These are phyloP conservation scores for Wallemia mellicola DNA, from an alignment of 1,284 basidiomycete genomes.

Conservation along the genomic window DNA sequence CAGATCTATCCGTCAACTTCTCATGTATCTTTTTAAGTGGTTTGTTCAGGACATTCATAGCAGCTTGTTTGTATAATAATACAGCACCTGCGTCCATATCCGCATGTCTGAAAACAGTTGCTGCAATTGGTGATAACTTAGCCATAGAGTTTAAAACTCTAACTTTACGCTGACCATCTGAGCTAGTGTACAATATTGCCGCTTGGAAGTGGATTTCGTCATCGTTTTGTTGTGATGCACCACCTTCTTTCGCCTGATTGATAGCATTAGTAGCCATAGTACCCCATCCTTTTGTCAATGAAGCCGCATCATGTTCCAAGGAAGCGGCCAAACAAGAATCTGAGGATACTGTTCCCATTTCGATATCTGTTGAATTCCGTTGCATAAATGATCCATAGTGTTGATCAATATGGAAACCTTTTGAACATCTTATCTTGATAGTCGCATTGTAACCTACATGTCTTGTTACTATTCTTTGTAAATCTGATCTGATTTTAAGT, in stretches of 20 bases:
- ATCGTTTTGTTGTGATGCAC: too few relatives aligned
- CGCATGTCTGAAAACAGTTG: constrained; percentile 70
- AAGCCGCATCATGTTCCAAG: constrained; percentile 27
- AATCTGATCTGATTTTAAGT: constrained; percentile 33
- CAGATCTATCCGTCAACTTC: constrained; percentile 53
- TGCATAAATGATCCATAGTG: constrained; percentile 61
- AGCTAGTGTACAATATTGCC: constrained; percentile 67
- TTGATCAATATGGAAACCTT: constrained; percentile 41
- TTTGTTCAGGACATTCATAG: constrained; percentile 7
- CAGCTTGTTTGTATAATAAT: constrained; percentile 49
- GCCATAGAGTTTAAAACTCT: constrained; percentile 59
- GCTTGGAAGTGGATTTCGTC: constrained; percentile 31
- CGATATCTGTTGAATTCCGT: constrained; percentile 40
- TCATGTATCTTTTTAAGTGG: constrained; percentile 44
- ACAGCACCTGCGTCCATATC: constrained; percentile 65
- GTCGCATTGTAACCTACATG: constrained; percentile 54
- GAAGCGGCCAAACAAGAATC: constrained; percentile 44
- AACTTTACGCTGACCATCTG: constrained; percentile 50
- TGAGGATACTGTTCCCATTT: constrained; percentile 49
- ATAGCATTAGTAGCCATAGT: constrained; percentile 22
- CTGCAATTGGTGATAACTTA: constrained; percentile 50
- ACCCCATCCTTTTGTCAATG: constrained; percentile 40
- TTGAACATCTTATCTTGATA: constrained; percentile 56
- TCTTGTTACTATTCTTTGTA: constrained; percentile 37
- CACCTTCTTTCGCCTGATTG: not conserved